phyloP scores from a whole-genome alignment of 345 rosid genomes.

The Syzygium aromaticum region DNA sequence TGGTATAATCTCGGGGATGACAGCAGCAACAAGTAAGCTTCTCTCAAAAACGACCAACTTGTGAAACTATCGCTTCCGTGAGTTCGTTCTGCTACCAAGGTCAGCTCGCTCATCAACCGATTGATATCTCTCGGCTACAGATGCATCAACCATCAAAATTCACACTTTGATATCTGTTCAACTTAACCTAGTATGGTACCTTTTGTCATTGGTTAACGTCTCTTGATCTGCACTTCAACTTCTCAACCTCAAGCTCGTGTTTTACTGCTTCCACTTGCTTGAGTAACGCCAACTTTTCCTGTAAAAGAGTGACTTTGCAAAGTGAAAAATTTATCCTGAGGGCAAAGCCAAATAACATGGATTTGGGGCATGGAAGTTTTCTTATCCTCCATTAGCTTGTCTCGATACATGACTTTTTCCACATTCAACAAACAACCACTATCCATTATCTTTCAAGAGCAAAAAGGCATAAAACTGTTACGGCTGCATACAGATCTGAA shows the following conservation, averaged over 20 bases:
- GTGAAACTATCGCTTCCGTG: background rate
- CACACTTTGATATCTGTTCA: background rate
- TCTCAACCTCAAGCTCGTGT: constrained; percentile 32
- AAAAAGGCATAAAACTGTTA: background rate
- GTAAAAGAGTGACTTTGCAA: background rate
- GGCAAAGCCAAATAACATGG: background rate
- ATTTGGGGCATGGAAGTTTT: background rate
- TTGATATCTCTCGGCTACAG: background rate
- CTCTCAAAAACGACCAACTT: background rate
- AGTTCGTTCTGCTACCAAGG: background rate
- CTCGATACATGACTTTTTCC: background rate
- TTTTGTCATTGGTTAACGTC: background rate
- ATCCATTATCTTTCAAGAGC: background rate
- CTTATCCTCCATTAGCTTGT: background rate
- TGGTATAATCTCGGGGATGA: background rate
- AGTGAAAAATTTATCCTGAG: background rate
- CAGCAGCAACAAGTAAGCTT: background rate
- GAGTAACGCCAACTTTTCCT: constrained; percentile 53
- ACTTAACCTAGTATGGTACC: background rate
- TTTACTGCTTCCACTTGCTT: constrained; percentile 35
- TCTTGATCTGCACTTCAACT: constrained; percentile 29
- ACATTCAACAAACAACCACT: background rate
- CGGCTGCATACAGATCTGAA: background rate
- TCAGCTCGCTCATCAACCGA: background rate
- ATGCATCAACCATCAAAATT: background rate